Percentiles rank a stretch among this genome's conserved stretches.
These are phyloP conservation scores for Yarrowia sp. DNA, from an alignment of 805 yeast genomes.

Conservation along the genomic window DNA sequence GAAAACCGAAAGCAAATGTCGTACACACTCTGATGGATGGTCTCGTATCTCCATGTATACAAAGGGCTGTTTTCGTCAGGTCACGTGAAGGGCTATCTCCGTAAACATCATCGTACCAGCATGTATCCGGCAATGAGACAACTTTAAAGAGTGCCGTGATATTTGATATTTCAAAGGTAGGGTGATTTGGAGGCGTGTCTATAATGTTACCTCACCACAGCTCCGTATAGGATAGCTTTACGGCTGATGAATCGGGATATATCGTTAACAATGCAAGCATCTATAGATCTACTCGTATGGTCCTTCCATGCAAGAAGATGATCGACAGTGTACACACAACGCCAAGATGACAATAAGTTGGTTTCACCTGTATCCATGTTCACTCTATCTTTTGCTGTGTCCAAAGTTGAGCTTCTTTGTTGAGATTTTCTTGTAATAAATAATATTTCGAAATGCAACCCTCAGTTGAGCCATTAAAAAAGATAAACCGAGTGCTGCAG, in stretches of 20 bases:
- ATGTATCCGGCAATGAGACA: neutral
- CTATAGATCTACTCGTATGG: neutral
- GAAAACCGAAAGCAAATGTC: neutral
- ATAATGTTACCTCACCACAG: too few species aligned
- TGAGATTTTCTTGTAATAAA: too few species aligned
- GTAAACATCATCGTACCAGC: slow-evolving; percentile 3
- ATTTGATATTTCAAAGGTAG: neutral
- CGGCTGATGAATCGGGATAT: too few species aligned
- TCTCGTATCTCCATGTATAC: too few species aligned
- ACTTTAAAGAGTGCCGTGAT: slow-evolving; percentile 2
- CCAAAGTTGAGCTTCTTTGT: neutral
- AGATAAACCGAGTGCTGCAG: too few species aligned
- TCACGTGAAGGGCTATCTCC: neutral
- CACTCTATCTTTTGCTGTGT: neutral
- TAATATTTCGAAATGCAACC: too few species aligned
- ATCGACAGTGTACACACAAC: neutral
- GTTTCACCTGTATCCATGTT: neutral
- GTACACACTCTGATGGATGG: too few species aligned
- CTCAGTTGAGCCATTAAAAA: too few species aligned
- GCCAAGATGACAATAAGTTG: neutral
- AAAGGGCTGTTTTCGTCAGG: neutral
- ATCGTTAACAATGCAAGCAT: too few species aligned
- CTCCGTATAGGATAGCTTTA: too few species aligned
- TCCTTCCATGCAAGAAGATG: neutral
- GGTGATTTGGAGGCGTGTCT: too few species aligned